Evolutionary conservation across 495 filamentous ascomycete species (phyloP), one percentile per base, ranked within the genome.

Genomic region (Trichocladium antarcticum): DNA sequence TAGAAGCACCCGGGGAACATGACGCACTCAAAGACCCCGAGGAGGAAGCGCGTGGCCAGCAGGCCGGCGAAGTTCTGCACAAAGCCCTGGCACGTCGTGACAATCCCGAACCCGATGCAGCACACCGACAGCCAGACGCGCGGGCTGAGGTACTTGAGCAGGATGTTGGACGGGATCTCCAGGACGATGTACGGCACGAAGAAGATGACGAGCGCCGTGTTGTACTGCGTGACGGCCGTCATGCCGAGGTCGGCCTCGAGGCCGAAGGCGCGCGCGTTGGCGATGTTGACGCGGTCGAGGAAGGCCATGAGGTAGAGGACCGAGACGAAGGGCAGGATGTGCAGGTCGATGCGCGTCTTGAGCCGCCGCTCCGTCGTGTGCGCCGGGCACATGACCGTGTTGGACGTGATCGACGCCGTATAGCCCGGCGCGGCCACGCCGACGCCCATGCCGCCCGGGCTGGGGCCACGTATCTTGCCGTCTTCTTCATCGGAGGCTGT

Each of bases 1-100:
- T 90, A 92, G 63, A 90, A 81, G 46, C 73, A 87, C n/a, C 83
- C 87, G 1, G 87, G 87, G 57, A 94, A 95, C 82, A 90, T 89
- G 63, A 85, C 89, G 0, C 85, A 80, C 67, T 97, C 89, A 49
- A 88, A 88, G 4, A 95, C 45, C 14, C 89, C 89, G 11, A 96
- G 70, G 59, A 95, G 87, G 73, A 94, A 95, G 11, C 86, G 78
- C 2, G 87, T 87, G 2, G 82, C 73, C 46, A 95, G 74, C 28
- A 97, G 70, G 22, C 90, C 88, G 49, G 72, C 68, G 70, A 85
- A 95, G 55, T 78, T 92, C 35, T 77, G 63, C 5, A 88, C 83
- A 2, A 96, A 65, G 4, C 92, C 90, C 66, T 95, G 87, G 55
- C 79, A 79, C 15, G 83, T 69, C 29, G 83, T 84, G 11, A 83